Percentiles rank a stretch among this genome's conserved stretches.
Conservation (phyloP, 768 basidiomycete genomes). For the Tylopilus rubrobrunneus region DNA sequence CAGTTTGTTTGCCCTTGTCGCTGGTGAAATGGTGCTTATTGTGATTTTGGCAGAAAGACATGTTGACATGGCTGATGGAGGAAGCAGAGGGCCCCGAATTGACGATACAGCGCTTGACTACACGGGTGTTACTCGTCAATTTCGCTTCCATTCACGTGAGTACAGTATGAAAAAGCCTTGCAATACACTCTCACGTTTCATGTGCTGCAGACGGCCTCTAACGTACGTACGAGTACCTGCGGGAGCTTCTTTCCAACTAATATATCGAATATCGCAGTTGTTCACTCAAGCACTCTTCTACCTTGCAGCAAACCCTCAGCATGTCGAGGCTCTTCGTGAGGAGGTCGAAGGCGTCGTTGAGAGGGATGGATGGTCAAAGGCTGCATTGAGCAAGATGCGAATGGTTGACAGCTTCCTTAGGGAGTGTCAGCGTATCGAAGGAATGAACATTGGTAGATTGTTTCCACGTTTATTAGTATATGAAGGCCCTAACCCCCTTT, state of each 20-base stretch:
- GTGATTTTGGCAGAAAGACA: constrained; percentile 25
- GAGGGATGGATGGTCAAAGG: constrained; percentile 1
- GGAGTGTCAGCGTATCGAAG: constrained; percentile 6
- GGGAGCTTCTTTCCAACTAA: background rate
- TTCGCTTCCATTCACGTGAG: constrained; percentile 24
- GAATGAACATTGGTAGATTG: constrained; percentile 19
- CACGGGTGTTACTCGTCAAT: constrained; percentile 9
- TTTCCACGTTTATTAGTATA: constrained; percentile 5
- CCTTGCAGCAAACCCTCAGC: background rate
- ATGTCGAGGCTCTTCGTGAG: constrained; percentile 3
- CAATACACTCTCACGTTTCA: background rate
- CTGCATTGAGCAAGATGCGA: constrained; percentile 1
- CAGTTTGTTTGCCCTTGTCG: background rate
- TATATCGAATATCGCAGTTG: background rate
- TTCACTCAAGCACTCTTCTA: constrained; percentile 2
- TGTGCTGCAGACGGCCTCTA: background rate
- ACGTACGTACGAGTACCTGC: background rate
- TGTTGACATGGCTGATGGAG: constrained; percentile 20
- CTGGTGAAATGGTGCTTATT: background rate
- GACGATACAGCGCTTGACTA: background rate
- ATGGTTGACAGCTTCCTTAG: constrained; percentile 8
- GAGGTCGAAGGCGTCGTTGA: background rate
- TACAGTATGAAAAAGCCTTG: background rate
- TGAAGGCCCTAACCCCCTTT: constrained; percentile 6
- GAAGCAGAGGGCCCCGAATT: background rate